Evolutionary conservation across 2,329 filamentous ascomycete genomes (phyloP).

Genomic region (Aspergillus chevalieri): DNA sequence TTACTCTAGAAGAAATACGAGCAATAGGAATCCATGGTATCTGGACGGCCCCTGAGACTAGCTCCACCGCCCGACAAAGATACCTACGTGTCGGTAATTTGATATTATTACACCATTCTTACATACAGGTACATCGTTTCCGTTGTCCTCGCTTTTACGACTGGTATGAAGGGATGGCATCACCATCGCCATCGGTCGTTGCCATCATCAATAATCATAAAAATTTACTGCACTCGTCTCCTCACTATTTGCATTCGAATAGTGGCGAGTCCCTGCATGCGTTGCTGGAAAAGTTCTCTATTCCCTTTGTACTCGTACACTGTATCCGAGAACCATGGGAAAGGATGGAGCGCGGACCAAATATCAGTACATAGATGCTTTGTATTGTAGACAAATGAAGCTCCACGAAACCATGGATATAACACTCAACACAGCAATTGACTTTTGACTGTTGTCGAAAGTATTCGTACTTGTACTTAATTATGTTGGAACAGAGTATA

Average conservation of each 20-base stretch:
- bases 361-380: background rate
- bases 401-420: background rate
- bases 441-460: background rate
- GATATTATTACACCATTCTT: constrained; percentile 12
- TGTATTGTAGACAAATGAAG: background rate
- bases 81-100: constrained; percentile 13
- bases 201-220: constrained; percentile 5
- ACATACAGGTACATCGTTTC: background rate
- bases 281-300: constrained; percentile 8
- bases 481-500: background rate
- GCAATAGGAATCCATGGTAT: background rate
- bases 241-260: constrained; percentile 4
- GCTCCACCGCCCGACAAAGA: constrained; percentile 17
- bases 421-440: background rate
- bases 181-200: constrained; percentile 8
- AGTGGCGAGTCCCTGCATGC: constrained; percentile 12
- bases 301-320: background rate
- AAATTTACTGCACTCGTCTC: too few relatives aligned
- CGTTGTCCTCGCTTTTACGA: constrained; percentile 9
- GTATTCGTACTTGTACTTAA: background rate
- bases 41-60: constrained; percentile 26
- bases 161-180: constrained; percentile 27
- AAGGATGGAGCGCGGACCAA: background rate
- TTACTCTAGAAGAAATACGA: background rate
- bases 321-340: background rate